Conservation (phyloP, 2,329 filamentous ascomycete species). For the Cephalotrichum gorgonifer region DNA sequence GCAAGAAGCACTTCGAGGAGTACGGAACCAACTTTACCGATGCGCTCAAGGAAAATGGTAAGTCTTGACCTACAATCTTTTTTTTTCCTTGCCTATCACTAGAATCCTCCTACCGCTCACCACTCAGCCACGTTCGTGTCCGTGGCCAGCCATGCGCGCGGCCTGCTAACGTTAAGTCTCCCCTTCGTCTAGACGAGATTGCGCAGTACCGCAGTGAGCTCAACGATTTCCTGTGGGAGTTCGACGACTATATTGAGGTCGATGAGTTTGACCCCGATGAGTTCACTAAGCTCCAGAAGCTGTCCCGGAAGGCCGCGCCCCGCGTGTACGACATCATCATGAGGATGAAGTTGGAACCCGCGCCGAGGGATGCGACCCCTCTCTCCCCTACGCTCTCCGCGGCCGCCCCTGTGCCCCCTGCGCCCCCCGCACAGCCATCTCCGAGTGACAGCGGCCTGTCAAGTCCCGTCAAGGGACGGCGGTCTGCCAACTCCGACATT, state of each 20-base stretch:
- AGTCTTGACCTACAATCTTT: constrained; percentile 8
- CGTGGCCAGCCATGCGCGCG: neutral
- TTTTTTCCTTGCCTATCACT: neutral
- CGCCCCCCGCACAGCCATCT: neutral
- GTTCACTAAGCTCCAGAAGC: constrained; percentile 35
- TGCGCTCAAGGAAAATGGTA: constrained; percentile 44
- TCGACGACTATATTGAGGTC: constrained; percentile 41
- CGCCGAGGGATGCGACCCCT: constrained; percentile 2
- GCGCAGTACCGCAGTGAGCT: constrained; percentile 35
- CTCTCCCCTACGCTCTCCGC: no score
- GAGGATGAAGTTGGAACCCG: constrained; percentile 40
- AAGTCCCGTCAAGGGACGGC: neutral
- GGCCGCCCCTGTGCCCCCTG: no score
- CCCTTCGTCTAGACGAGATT: constrained; percentile 32
- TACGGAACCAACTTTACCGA: constrained; percentile 38
- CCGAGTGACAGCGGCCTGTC: neutral
- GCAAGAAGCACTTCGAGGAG: constrained; percentile 34
- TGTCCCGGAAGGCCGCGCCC: constrained; percentile 36
- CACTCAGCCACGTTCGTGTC: no score
- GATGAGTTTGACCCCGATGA: constrained; percentile 40
- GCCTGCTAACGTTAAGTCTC: neutral
- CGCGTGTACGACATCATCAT: constrained; percentile 39
- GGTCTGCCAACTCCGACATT: neutral
- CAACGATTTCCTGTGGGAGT: constrained; percentile 42
- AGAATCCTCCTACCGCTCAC: neutral